Evolutionary conservation across 1,139 yeast species (phyloP).

Genomic region (Blastobotrys persicus): DNA sequence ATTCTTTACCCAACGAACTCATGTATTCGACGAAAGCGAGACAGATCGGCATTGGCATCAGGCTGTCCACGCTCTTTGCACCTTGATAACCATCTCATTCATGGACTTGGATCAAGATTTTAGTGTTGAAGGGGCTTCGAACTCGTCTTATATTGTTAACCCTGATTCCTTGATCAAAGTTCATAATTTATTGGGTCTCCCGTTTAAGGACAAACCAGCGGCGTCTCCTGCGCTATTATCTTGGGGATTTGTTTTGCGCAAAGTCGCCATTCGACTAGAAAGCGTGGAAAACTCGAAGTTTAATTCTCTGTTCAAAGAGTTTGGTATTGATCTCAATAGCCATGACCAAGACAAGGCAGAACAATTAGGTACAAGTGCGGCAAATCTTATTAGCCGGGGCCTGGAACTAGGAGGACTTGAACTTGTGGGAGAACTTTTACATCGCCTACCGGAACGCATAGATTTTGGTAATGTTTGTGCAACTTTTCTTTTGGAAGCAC

Average conservation of each 20-base stretch:
- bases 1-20: slow-evolving; percentile 36
- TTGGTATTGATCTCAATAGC: slow-evolving; percentile 10
- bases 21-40: slow-evolving; percentile 42
- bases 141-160: slow-evolving; percentile 46
- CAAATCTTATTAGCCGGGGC: slow-evolving; percentile 42
- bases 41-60: slow-evolving; percentile 21
- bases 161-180: slow-evolving; percentile 44
- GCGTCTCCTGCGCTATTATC: slow-evolving; percentile 58
- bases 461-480: slow-evolving; percentile 59
- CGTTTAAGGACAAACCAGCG: slow-evolving; percentile 28
- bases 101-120: slow-evolving; percentile 36
- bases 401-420: slow-evolving; percentile 46
- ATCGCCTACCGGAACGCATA: slow-evolving; percentile 43
- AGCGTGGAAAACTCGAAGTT: slow-evolving; percentile 31
- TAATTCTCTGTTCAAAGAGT: slow-evolving; percentile 15
- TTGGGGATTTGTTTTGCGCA: slow-evolving; percentile 67
- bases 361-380: slow-evolving; percentile 23
- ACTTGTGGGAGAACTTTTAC: slow-evolving; percentile 42
- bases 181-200: slow-evolving; percentile 37
- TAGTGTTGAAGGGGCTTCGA: slow-evolving; percentile 20
- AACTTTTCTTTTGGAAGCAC: slow-evolving; percentile 54
- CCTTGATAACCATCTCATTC: slow-evolving; percentile 33
- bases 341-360: slow-evolving; percentile 17
- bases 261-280: slow-evolving; percentile 51
- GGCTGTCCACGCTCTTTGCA: slow-evolving; percentile 35